phyloP scores from a whole-genome alignment of 768 basidiomycete species.

The Hygrocybe coccinea region DNA sequence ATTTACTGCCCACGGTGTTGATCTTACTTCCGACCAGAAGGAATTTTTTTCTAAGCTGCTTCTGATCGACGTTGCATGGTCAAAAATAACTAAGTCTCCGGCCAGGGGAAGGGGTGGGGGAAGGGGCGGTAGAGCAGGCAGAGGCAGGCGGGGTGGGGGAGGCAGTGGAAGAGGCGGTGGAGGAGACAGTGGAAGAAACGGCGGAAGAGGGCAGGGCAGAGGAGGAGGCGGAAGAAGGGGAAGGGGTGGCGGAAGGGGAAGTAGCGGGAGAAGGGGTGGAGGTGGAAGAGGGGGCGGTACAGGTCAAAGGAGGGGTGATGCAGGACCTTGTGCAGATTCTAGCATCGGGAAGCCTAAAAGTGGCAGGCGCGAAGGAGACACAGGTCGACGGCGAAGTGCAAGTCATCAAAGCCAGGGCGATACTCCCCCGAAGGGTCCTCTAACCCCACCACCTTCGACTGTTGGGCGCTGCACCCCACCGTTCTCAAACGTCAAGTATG shows the following conservation, averaged over 20 bases:
- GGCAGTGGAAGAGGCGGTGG: too few relatives aligned
- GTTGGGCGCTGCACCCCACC: not conserved
- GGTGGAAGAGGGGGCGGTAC: not conserved
- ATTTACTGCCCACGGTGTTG: not conserved
- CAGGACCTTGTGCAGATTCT: not conserved
- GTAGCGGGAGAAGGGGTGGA: not conserved
- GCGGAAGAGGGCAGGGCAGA: not conserved
- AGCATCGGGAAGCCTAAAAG: not conserved
- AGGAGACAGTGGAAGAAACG: too few relatives aligned
- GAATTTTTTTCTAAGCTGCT: not conserved
- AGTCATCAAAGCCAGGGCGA: too few relatives aligned
- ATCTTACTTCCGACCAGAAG: not conserved
- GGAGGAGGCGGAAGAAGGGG: not conserved
- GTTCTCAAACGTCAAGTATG: conserved; percentile 1
- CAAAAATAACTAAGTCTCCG: not conserved
- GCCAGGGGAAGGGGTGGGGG: too few relatives aligned
- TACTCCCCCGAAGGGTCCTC: not conserved
- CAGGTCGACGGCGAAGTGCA: too few relatives aligned
- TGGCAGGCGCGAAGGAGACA: not conserved
- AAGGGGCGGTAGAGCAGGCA: too few relatives aligned
- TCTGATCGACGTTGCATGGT: not conserved
- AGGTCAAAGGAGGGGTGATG: not conserved
- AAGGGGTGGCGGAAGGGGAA: not conserved
- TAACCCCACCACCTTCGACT: conserved; percentile 2
- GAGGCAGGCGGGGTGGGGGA: not conserved